Evolutionary conservation across 83 land plant genomes (phyloP).

Genomic region (Thuja plicata): DNA sequence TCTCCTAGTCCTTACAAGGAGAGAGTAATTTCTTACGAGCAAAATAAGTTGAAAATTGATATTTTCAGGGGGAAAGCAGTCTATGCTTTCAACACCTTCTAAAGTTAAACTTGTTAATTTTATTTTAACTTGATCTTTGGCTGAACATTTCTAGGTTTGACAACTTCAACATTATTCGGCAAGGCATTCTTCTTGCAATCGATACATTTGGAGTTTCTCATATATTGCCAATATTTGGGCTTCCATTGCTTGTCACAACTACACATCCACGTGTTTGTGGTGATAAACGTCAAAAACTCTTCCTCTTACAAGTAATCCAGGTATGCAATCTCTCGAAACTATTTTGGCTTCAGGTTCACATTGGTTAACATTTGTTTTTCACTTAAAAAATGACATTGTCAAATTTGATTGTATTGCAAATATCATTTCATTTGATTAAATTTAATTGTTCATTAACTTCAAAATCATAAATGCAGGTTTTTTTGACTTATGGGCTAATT

Average conservation of each 20-base stretch:
- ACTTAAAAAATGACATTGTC: background rate
- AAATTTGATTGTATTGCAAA: background rate
- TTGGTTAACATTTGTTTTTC: background rate
- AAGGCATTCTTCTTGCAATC: constrained; percentile 81
- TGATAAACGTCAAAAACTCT: background rate
- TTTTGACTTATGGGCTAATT: constrained; percentile 67
- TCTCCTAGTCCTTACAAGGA: background rate
- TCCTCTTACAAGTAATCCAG: constrained; percentile 26
- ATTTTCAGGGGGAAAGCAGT: background rate
- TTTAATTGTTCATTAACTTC: background rate
- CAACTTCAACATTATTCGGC: constrained; percentile 76
- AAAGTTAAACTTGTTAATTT: background rate
- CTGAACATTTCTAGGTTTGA: constrained; percentile 65
- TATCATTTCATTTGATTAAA: background rate
- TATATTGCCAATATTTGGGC: constrained; percentile 75
- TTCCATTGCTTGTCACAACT: constrained; percentile 62
- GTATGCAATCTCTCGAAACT: constrained; percentile 18
- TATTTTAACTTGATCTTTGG: background rate
- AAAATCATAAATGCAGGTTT: constrained; percentile 51
- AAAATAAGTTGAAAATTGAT: background rate
- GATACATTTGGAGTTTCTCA: constrained; percentile 96
- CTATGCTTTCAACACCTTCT: background rate
- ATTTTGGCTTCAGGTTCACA: background rate
- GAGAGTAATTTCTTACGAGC: background rate
- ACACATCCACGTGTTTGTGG: background rate